Base-by-base conservation (phyloP, 768 basidiomycete species). In the Russula sp. region DNA sequence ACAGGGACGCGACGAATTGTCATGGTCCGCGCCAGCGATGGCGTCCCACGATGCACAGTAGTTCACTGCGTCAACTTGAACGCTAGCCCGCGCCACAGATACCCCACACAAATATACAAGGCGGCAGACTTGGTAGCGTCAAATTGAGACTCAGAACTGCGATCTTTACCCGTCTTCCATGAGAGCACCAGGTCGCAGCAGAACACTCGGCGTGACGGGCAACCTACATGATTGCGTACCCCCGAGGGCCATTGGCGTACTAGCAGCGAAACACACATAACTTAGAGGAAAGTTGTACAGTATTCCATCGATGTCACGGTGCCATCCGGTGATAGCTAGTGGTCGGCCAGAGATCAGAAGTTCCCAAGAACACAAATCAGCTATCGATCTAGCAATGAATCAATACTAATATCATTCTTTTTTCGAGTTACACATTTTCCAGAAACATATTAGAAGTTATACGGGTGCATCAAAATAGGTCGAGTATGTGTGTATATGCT, bases 341-440 rank as follows among this genome's bases (percentile, higher is more conserved):
- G 10, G 47, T 48, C 22, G 22, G 11, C 47, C 22, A 22, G 47
- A 27, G 1, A 22, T 27, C 47, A 13, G 22, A 22, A 48, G 11
- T 48, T 13, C 22, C n/a, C n/a, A n/a, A n/a, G n/a, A n/a, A n/a
- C n/a, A 44, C 18, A n/a, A 44, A 44, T n/a, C 44, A 44, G 44
- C 44, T 11, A 13, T 14, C 18, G 16, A n/a, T 44, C 47, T 11
- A 48, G 11, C 4, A 10, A 22, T 22, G 45, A 47, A 13, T 10
- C 20, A 20, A 27, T 48, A 48, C 22, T 0, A 48, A 48, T 48
- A 48, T 48, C 0, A 48, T 48, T 22, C n/a, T 22, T 40, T 4
- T 11, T 48, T n/a, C 6, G 10, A 5, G 22, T 14, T 8, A 48
- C 0, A 47, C 3, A 22, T 6, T 68, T 86, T 88, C 3, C 78